Evolutionary conservation across 768 basidiomycete species (phyloP), one percentile per base, ranked within the genome.

Genomic region (Mycena galericulata): DNA sequence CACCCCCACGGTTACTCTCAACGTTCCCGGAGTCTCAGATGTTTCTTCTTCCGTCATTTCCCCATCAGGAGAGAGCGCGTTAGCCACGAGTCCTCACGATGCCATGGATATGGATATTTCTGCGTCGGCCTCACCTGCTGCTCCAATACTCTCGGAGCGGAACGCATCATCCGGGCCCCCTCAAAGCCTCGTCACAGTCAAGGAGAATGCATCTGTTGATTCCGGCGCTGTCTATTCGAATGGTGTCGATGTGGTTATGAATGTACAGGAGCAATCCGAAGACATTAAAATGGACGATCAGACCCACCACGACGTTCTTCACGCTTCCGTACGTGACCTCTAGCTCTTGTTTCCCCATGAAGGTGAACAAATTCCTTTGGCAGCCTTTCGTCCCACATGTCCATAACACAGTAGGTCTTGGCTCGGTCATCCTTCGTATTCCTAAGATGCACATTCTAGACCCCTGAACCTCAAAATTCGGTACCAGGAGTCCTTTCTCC

Each of bases 241-340:
- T 12, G 32, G 17, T 49, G 11, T n/a, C 15, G 43, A 46, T 56
- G 45, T 29, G 15, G 34, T 22, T n/a, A 47, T 38, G 53, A 29
- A 2, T 18, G 22, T 5, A 6, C 29, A 36, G 41, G 10, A 10
- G 4, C 32, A 49, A n/a, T 20, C 56, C 18, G 40, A 34, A 34
- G 65, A 59, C 30, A 18, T 53, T 34, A 41, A 59, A 34, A 66
- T 66, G 41, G 34, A n/a, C 27, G 62, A 63, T 22, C 6, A 41
- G 17, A 41, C 26, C 22, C 27, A 17, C 3, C 51, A 32, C n/a
- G 27, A 40, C 27, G 38, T 18, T 10, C 17, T n/a, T n/a, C 32
- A 14, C 34, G 24, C 34, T 29, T 57, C 41, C 8, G 50, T 60
- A 27, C 22, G 45, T 10, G 17, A n/a, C n/a, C n/a, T n/a, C n/a